These are phyloP conservation scores for Rhododendron ferrugineum DNA, from an alignment of 148 eudicot genomes.

Conservation along the genomic window DNA sequence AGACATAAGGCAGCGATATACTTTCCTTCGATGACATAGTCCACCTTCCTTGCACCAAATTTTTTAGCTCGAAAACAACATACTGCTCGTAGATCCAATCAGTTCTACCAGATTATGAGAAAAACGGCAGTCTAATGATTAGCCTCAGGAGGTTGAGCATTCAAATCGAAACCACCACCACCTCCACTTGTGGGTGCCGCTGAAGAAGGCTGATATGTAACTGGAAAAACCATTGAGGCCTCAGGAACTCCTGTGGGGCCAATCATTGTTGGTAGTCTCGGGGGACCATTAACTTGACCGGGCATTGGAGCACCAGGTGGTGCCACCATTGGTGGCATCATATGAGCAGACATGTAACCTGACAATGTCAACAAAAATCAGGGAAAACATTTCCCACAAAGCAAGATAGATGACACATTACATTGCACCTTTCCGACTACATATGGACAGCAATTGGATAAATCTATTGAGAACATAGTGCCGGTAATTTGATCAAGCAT, in stretches of 20 bases:
- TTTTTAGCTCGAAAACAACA: neutral
- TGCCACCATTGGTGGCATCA: conserved; percentile 35
- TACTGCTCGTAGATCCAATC: neutral
- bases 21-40: neutral
- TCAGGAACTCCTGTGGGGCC: conserved; percentile 36
- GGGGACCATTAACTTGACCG: conserved; percentile 35
- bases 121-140: conserved; percentile 1
- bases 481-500: neutral
- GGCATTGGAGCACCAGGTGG: conserved; percentile 55
- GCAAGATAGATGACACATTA: neutral
- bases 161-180: conserved; percentile 15
- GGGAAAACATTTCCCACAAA: neutral
- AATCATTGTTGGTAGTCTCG: conserved; percentile 37
- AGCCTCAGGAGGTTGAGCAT: conserved; percentile 16
- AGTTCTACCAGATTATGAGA: neutral
- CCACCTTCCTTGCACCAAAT: neutral
- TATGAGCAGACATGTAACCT: conserved; percentile 44
- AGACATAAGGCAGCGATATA: neutral
- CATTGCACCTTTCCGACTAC: neutral
- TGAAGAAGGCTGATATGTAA: conserved; percentile 21
- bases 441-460: neutral
- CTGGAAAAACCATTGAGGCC: conserved; percentile 14
- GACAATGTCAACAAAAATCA: neutral
- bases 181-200: conserved; percentile 12
- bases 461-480: neutral